These are phyloP conservation scores for Phytopythium boreale DNA, from an alignment of 352 stramenopile species.

Conservation along the genomic window DNA sequence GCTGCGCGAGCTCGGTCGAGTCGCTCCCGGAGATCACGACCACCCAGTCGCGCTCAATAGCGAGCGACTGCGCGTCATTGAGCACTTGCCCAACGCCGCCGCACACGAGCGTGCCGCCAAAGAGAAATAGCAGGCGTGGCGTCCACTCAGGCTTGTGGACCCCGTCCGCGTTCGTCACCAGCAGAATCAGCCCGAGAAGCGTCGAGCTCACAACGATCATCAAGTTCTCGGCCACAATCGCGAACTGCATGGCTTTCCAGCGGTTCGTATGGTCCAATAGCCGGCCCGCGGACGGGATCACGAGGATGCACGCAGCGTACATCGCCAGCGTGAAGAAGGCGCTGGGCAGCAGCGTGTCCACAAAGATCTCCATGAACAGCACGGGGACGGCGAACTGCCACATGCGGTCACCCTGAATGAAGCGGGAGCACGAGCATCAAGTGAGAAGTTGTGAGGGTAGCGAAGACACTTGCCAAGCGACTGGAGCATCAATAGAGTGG, in stretches of 20 bases:
- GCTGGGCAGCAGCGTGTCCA: constrained; percentile 75
- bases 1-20: constrained; percentile 38
- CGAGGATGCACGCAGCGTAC: constrained; percentile 70
- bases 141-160: constrained; percentile 61
- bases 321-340: constrained; percentile 69
- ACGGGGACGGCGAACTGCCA: constrained; percentile 81
- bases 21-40: constrained; percentile 71
- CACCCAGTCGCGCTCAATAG: constrained; percentile 85
- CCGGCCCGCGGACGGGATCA: constrained; percentile 62
- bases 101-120: constrained; percentile 51
- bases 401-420: constrained; percentile 62
- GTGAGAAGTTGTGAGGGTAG: neutral
- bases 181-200: constrained; percentile 56
- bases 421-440: neutral
- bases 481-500: neutral
- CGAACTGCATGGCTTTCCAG: constrained; percentile 64
- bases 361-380: constrained; percentile 85
- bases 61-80: constrained; percentile 73
- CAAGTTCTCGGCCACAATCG: constrained; percentile 73
- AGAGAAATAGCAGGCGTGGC: constrained; percentile 36
- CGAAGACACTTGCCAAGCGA: neutral
- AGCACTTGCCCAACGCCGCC: constrained; percentile 71
- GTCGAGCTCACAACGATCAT: constrained; percentile 71
- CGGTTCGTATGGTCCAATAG: constrained; percentile 65
- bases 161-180: constrained; percentile 57